Evolutionary conservation across 192 early-diverging fungal species (phyloP), one percentile per base, ranked within the genome.

Genomic region (Coemansia brasiliensis): DNA sequence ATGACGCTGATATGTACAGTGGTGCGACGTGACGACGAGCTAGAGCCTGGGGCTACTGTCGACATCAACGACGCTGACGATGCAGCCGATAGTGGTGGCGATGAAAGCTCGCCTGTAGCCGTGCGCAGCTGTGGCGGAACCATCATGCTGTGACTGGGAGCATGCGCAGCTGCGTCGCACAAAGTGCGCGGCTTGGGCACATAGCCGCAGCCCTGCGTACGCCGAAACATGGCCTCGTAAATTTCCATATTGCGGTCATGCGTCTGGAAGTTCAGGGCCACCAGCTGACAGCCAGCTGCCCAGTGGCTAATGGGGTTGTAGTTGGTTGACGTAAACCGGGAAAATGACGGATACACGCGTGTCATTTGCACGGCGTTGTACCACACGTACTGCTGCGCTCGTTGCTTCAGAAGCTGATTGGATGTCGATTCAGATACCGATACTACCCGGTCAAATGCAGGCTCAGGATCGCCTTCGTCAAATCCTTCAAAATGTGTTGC

Each of bases 231-330:
- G n/a, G 92, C 92, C 24, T 82, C 71, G 69, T 93, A 90, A 39
- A 96, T 73, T 64, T 92, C 85, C 88, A 92, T 88, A 40, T 86
- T 83, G 45, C 80, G 72, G 65, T 94, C 94, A 59, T 82, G 78
- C 7, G 83, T 94, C 57, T 96, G 94, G 53, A 85, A 92, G 73
- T 96, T 96, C 57, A 96, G 64, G 2, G 94, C 93, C 2, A 93
- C 93, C 80, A 96, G 78, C 71, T 95, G 93, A 27, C 79, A 83
- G 3, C 94, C 94, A 10, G 64, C 72, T 11, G 71, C 75, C 94
- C 94, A 96, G 63, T 91, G 87, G 8, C 81, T 72, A 21, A 89
- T 79, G 2, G 94, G 94, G 57, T 94, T 89, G 60, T 84, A 92
- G 72, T 96, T 96, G 40, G 87, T 83, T 13, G 88, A 91, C 32